Base-by-base conservation (phyloP, 208 protist genomes). In the Phytomonas sp. region DNA sequence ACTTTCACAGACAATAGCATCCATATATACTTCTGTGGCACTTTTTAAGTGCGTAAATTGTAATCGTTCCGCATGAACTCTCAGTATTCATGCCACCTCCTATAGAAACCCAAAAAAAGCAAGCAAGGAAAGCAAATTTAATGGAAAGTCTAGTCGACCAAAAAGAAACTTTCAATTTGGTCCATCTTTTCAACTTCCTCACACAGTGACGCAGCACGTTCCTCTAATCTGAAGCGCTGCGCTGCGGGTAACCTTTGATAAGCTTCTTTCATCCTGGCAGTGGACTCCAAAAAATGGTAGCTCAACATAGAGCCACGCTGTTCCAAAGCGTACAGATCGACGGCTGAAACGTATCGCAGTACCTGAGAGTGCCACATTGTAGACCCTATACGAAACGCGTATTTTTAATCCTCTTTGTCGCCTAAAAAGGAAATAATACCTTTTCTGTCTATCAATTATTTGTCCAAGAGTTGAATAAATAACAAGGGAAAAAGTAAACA, bases 311-410 rank as follows among this genome's bases (percentile, higher is more conserved):
- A 56, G 60, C 75, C 33, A 43, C 74, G 61, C 60, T 79, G 61
- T 4, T 75, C 63, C 7, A 94, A 67, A 0, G 80, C 81, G 68
- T 77, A 87, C 32, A 93, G 73, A 37, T 86, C 78, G 20, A 73
- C 67, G 13, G 77, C 78, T 1, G 73, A 37, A 9, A 79, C 30
- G 20, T 40, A 9, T 40, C 36, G 36, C 4, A 40, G 36, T 40
- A 66, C n/a, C 30, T 43, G 36, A 40, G 36, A 40, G 36, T 40
- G 36, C 36, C 36, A 40, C 36, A 40, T 40, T 40, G 36, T 4
- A 9, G 36, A 13, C 36, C 9, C 9, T 40, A 40, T 40, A 13
- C 9, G 4, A 40, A 40, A 40, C 4, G 36, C 36, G 9, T 40
- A 40, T 40, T 40, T 40, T 40, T 13, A n/a, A n/a, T n/a, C n/a